Base-by-base conservation (phyloP, 352 stramenopile species). In the Phytophthora citrophthora region DNA sequence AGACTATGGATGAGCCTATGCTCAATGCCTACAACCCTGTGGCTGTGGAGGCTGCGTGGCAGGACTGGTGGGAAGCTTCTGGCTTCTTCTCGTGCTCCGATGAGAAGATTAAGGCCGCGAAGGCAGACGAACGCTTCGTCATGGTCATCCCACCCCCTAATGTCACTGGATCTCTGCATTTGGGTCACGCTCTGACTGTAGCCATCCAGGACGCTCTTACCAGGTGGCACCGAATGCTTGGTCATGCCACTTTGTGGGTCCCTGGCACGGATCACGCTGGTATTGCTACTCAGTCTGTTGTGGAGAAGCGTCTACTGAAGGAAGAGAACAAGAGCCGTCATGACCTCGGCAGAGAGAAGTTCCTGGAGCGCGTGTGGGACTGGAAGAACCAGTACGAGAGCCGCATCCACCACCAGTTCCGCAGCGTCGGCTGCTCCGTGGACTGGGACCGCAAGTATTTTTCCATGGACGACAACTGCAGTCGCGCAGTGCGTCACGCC, bases 381-480 rank as follows among this genome's bases (percentile, higher is more conserved):
- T 99, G 98, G 94, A 99, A 99, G 72, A 95, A 98, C 62, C 76
- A 95, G 67, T 95, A 95, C 71, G 84, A 94, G 64, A 80, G 55
- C 43, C 86, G 85, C 56, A 96, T 95, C 71, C 85, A 93, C 61
- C 84, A 91, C 74, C 88, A 94, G 62, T 93, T 95, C 64, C 84
- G 82, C 60, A 90, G 83, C 64, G 88, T 99, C 15, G 98, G 97
- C 34, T 97, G 86, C 61, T 97, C 81, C 24, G 96, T 99, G 12
- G 98, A 99, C 86, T 99, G 97, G 97, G 88, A 87, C 53, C 84
- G 97, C 39, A 89, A 98, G 67, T 97, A 98, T 58, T 99, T 99
- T 60, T 99, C 98, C 23, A 99, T 99, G 97, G 97, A 99, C 74
- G 92, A 98, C 41, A 99, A 98, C 62, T 97, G 98, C 61, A 98